Evolutionary conservation across 768 basidiomycete genomes (phyloP).

Genomic region (Pisolithus albus): DNA sequence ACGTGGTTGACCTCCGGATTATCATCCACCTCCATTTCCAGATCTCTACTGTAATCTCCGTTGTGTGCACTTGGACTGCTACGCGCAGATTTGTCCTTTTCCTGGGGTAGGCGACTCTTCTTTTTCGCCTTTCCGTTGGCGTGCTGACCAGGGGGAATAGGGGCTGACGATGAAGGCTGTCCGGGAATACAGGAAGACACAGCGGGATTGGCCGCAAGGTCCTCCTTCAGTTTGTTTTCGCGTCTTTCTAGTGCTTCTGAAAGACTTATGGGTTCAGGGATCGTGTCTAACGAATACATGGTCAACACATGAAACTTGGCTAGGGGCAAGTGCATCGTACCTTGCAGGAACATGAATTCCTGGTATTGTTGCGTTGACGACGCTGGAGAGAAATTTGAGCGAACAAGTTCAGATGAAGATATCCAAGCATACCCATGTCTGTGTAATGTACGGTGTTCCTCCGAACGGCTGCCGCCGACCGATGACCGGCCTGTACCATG

Average conservation of each 20-base stretch:
- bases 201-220: constrained; percentile 56
- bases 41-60: constrained; percentile 18
- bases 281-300: constrained; percentile 42
- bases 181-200: constrained; percentile 30
- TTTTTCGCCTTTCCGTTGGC: constrained; percentile 33
- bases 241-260: constrained; percentile 53
- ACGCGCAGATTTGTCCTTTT: constrained; percentile 27
- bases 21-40: constrained; percentile 14
- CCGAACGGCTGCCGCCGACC: constrained; percentile 52
- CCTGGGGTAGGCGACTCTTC: constrained; percentile 33
- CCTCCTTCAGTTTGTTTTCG: constrained; percentile 44
- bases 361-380: constrained; percentile 53
- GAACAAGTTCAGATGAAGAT: background rate
- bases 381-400: constrained; percentile 33
- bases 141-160: constrained; percentile 13
- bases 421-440: constrained; percentile 59
- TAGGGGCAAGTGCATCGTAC: constrained; percentile 28
- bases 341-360: constrained; percentile 68
- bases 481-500: constrained; percentile 61
- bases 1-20: constrained; percentile 7
- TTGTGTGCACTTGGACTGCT: constrained; percentile 16
- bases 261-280: constrained; percentile 56
- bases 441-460: constrained; percentile 57
- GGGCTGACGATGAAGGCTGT: constrained; percentile 21
- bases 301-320: background rate